Base-by-base conservation (phyloP, 2,329 filamentous ascomycete species). In the Xylariaceae sp. region DNA sequence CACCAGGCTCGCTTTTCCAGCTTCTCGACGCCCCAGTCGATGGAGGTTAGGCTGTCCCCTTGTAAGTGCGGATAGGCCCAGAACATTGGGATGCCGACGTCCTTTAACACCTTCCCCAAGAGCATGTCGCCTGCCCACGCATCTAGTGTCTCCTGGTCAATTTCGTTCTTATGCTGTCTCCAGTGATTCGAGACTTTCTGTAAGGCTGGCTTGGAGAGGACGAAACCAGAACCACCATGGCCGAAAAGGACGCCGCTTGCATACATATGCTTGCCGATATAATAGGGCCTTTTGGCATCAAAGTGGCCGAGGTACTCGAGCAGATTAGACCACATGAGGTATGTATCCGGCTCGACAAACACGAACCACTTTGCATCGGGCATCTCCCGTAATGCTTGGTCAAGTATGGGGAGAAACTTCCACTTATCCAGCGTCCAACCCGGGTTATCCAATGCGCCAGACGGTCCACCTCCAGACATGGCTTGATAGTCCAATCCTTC, bases 391-490 rank as follows among this genome's bases (percentile, higher is more conserved):
- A 70, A 69, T 6, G 69, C 66, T 53, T 68, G 68, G 50, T 69
- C 63, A 6, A 72, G 64, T 64, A 74, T 71, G 35, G 70, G 72
- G 31, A 74, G 63, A 52, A 71, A 73, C 54, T 74, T 74, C 65
- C 71, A 74, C 53, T 73, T 73, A 56, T 74, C 72, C 42, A 74
- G 60, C 39, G 64, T 68, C 72, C 72, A 74, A 7, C 63, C 62
- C 6, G 60, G 59, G 30, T 59, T 61, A 42, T 65, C 60, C 30
- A 67, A 55, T 12, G 74, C 68, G 39, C 72, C 71, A 41, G 69
- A 68, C 43, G 70, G 67, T 9, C 66, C 62, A 51, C 71, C 71
- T 45, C 70, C 69, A 5, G 66, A 64, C 26, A 65, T 60, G 6
- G 63, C 66, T 53, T 68, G 67, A 39, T 61, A 60, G 30, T 69